phyloP scores from a whole-genome alignment of 1,284 basidiomycete genomes.

The Sanghuangporus sanghuang region DNA sequence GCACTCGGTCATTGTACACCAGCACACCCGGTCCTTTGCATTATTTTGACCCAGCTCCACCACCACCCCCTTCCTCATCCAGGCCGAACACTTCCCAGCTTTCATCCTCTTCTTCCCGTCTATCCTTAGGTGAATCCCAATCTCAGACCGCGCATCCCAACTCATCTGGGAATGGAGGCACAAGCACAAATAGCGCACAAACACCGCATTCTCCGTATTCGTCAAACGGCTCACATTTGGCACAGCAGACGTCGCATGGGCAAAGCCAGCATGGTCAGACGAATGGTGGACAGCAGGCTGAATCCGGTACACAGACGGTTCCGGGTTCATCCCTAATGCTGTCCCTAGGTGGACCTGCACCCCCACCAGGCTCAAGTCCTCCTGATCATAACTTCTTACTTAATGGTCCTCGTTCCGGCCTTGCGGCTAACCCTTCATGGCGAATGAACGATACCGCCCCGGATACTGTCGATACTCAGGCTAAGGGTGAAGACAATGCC shows the following conservation, averaged over 20 bases:
- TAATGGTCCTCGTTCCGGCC: constrained; percentile 3
- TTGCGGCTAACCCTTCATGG: not conserved
- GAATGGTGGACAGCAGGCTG: constrained; percentile 9
- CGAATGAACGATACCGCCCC: not conserved
- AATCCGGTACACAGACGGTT: constrained; percentile 3
- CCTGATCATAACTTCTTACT: constrained; percentile 4
- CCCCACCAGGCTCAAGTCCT: constrained; percentile 8
- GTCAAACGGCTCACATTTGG: not conserved
- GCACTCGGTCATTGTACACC: constrained; percentile 6
- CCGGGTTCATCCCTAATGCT: constrained; percentile 11
- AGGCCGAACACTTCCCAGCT: constrained; percentile 2
- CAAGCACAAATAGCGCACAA: constrained; percentile 4
- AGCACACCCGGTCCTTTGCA: constrained; percentile 5
- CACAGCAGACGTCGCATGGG: constrained; percentile 1
- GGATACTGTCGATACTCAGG: not conserved
- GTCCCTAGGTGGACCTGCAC: constrained; percentile 3
- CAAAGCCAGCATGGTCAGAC: constrained; percentile 7
- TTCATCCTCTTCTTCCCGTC: not conserved
- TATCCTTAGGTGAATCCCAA: constrained; percentile 6
- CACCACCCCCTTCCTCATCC: constrained; percentile 12
- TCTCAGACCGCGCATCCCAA: not conserved
- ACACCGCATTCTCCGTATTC: not conserved
- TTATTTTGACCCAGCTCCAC: constrained; percentile 9
- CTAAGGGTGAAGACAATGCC: not conserved
- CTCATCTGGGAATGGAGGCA: not conserved